Percentiles rank a stretch among this genome's conserved stretches.
Evolutionary conservation across 176 grass and related monocot genomes (phyloP).

Genomic region (Rhynchospora tenuis): DNA sequence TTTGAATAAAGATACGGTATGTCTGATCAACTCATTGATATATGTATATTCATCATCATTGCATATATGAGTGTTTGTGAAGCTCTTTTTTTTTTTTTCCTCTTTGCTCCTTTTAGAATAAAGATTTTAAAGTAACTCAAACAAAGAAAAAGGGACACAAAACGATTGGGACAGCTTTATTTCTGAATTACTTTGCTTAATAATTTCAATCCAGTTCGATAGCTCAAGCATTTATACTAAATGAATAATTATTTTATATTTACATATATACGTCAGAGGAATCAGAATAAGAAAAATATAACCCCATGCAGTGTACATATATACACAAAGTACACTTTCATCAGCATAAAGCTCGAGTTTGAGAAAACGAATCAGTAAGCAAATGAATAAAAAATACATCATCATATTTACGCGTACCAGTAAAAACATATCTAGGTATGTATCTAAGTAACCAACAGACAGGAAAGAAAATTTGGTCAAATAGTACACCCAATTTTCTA

Average conservation of each 20-base stretch:
- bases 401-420: neutral
- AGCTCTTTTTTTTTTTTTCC: neutral
- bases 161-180: neutral
- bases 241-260: neutral
- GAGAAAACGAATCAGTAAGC: neutral
- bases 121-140: neutral
- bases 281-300: neutral
- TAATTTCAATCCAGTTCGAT: neutral
- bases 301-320: slow-evolving; percentile 4
- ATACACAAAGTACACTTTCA: slow-evolving; percentile 1
- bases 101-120: neutral
- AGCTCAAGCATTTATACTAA: neutral
- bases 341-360: neutral
- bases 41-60: neutral
- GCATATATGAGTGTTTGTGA: too few relatives aligned
- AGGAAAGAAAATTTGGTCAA: neutral
- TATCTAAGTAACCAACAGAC: neutral
- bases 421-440: neutral
- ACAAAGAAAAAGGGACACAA: neutral
- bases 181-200: neutral
- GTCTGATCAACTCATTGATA: neutral
- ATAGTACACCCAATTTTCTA: neutral
- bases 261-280: neutral
- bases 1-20: neutral
- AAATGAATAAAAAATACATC: slow-evolving; percentile 8